Base-by-base conservation (phyloP, 2,329 filamentous ascomycete species). In the Ceratocystis alfenasii region DNA sequence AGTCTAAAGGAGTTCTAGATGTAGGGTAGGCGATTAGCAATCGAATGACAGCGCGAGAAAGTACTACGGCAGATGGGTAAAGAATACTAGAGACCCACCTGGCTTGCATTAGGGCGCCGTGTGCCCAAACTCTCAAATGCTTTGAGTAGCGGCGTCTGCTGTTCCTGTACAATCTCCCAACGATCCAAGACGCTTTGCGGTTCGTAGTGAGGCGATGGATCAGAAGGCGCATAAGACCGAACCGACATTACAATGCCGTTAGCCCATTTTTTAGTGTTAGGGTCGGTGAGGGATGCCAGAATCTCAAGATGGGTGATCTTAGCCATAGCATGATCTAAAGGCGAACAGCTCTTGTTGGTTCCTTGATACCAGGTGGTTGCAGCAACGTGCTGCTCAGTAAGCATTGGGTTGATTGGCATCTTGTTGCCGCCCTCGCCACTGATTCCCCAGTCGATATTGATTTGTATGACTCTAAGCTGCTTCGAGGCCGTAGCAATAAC, bases 141-240 rank as follows among this genome's bases (percentile, higher is more conserved):
- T 1, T 86, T 77, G 72, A 94, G 88, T 6, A 95, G 76, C 8
- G 77, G 79, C 69, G 87, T 84, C n/a, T 81, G 76, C 61, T 83
- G 80, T 41, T 88, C 84, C 41, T 82, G 80, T 8, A 93, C 74
- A 15, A 95, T 77, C 70, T 94, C 87, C 93, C 93, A 97, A 68
- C 88, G 83, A 69, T 90, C 86, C 68, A 97, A 80, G 50, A 92
- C 82, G 70, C 87, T 95, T 70, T 88, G 84, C 0, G 83, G 78
- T 41, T 86, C 83, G 69, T 86, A 84, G 53, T 82, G 85, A 36
- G 86, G 80, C 36, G 80, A 80, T 41, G 66, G 66, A 12, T 68
- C 66, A 17, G 67, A 66, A 22, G 64, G 64, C 15, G 65, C 67
- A 33, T 68, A 66, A n/a, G 67, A 68, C 8, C 66, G 66, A 15